Evolutionary conservation across 2,329 filamentous ascomycete genomes (phyloP), one percentile per base, ranked within the genome.

Genomic region (Ploettnerulaceae sp.): DNA sequence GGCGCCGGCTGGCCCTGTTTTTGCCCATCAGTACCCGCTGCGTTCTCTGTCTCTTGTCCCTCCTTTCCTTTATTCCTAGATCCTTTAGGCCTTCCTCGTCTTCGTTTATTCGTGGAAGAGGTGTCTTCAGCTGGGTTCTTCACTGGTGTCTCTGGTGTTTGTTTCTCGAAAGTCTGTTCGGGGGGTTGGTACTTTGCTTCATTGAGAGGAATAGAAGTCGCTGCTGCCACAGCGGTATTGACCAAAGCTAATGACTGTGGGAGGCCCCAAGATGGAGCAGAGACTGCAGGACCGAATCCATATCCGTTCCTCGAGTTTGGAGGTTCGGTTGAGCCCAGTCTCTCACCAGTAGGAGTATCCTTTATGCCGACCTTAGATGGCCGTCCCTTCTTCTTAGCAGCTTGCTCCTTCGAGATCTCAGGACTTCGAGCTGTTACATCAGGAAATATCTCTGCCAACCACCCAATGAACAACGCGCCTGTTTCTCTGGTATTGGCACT

Each of bases 371-470:
- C 52, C 35, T 55, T 57, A 5, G 49, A 48, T 34, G 45, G 48
- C 11, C 58, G 57, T 32, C 47, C 53, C 41, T 61, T 62, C 49
- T 56, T 64, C 52, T 60, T 58, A 21, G 38, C 24, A n/a, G 36
- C 47, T 28, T 46, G 29, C 11, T 55, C 37, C 39, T 48, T 48
- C 15, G 51, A 43, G 15, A 53, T 42, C 18, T 57, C 53, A 28
- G 58, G 56, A 26, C 53, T 52, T 29, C 42, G 51, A 20, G 48
- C 39, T 6, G 57, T 48, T 11, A 63, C 36, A 45, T 62, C 55
- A 12, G 79, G 79, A 50, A 83, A 84, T 44, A 84, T 79, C 57
- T 83, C 79, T 9, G 76, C 68, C 34, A 82, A 64, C 79, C 79
- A 83, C 15, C 76, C 74, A 22, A 84, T 70, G 48, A 83, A 77